Conservation (phyloP, 257 asterid genomes). For the Euphrasia confusa region DNA sequence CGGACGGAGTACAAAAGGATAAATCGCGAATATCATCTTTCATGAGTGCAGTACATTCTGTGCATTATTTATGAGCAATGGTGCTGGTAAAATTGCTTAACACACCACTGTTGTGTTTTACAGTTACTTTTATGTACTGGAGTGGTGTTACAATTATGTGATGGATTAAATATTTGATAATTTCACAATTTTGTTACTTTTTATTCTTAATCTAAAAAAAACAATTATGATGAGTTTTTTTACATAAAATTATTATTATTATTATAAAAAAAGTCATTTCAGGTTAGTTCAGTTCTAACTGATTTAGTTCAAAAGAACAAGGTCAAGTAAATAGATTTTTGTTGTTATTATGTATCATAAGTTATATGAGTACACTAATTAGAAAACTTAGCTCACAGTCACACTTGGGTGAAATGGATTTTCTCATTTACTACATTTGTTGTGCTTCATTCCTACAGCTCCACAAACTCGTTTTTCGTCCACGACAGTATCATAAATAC, state of each 20-base stretch:
- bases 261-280: too few relatives aligned
- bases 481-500: constrained; percentile 51
- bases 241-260: too few relatives aligned
- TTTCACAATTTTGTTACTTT: too few relatives aligned
- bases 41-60: constrained; percentile 58
- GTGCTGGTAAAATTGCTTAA: neutral
- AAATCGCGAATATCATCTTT: constrained; percentile 51
- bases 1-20: constrained; percentile 77
- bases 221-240: too few relatives aligned
- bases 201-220: too few relatives aligned
- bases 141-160: too few relatives aligned
- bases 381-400: neutral
- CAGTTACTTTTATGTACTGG: neutral
- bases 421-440: constrained; percentile 45
- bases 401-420: constrained; percentile 27
- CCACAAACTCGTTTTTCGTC: constrained; percentile 71
- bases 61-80: constrained; percentile 18
- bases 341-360: neutral
- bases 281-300: too few relatives aligned
- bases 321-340: too few relatives aligned
- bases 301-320: too few relatives aligned
- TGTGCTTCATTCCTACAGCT: constrained; percentile 81
- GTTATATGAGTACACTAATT: too few relatives aligned
- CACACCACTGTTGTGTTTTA: neutral
- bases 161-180: too few relatives aligned